Evolutionary conservation across 257 asterid species (phyloP), one percentile per base, ranked within the genome.

Genomic region (Nicotiana knightiana): DNA sequence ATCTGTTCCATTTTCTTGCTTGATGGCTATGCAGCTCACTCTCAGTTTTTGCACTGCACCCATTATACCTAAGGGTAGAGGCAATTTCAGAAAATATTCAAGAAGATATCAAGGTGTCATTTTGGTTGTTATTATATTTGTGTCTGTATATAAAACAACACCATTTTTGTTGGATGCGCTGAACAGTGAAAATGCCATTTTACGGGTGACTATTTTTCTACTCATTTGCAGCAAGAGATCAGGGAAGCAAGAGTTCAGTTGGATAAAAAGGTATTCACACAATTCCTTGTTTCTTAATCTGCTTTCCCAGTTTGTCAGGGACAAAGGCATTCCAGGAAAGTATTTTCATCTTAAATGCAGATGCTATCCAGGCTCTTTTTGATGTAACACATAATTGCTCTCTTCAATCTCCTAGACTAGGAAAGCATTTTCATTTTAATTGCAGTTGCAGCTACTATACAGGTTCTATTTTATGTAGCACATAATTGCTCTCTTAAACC

Each of bases 11-110:
- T 21, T 26, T 59, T 81, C 65, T 85, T 86, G 55, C 81, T 24
- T 83, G 84, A 55, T 86, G 70, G 43, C 63, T 70, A 39, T 88
- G 87, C 94, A 96, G 99, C 86, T 96, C 99, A 78, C 99, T 96
- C 76, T 96, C 99, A 24, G 99, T 96, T 84, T 96, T 92, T 88
- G 99, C 99, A 46, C 55, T 96, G 90, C 99, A 96, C 91, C 98
- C 99, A n/a, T 90, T 96, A 81, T 96, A 96, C 90, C 91, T 96
- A 58, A 89, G 98, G 86, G 97, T 96, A 77, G 93, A 96, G 85
- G 93, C 94, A 59, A 96, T 96, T 79, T 84, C 99, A 2, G 89
- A 86, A 58, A 86, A 85, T 78, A 85, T 94, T 85, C 88, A 97
- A 2, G 88, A 89, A 75, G 94, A 91, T 86, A 91, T 94, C 87